Evolutionary conservation across 2,329 filamentous ascomycete species (phyloP).

Genomic region (Penicillium sp.): DNA sequence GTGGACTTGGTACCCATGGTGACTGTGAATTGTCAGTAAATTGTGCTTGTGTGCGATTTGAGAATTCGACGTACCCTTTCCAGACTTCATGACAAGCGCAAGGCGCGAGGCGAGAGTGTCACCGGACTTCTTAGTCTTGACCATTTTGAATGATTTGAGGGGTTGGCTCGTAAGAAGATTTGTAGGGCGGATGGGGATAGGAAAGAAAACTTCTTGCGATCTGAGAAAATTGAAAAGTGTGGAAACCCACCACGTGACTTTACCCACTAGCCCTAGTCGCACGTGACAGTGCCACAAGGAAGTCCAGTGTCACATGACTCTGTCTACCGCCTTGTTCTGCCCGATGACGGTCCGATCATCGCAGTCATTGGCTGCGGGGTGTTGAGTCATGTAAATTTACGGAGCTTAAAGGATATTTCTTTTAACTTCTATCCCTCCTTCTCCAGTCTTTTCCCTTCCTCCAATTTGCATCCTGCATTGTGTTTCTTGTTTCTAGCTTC

Average conservation of each 20-base stretch:
- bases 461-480: constrained; percentile 5
- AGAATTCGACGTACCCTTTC: constrained; percentile 33
- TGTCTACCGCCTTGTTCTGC: background rate
- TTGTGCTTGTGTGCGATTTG: background rate
- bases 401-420: background rate
- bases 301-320: background rate
- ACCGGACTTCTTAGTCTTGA: constrained; percentile 74
- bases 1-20: constrained; percentile 87
- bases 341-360: background rate
- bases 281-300: background rate
- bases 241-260: background rate
- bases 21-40: constrained; percentile 50
- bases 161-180: constrained; percentile 28
- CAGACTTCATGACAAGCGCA: constrained; percentile 67
- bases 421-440: background rate
- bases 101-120: constrained; percentile 75
- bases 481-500: background rate
- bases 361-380: constrained; percentile 8
- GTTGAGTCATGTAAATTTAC: constrained; percentile 6
- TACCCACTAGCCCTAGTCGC: background rate
- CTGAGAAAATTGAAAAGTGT: background rate
- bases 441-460: background rate
- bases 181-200: constrained; percentile 5
- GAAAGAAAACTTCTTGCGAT: constrained; percentile 3
- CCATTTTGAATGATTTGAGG: constrained; percentile 56